Conservation (phyloP, 2,329 filamentous ascomycete genomes). For the Aureobasidium uvarum region DNA sequence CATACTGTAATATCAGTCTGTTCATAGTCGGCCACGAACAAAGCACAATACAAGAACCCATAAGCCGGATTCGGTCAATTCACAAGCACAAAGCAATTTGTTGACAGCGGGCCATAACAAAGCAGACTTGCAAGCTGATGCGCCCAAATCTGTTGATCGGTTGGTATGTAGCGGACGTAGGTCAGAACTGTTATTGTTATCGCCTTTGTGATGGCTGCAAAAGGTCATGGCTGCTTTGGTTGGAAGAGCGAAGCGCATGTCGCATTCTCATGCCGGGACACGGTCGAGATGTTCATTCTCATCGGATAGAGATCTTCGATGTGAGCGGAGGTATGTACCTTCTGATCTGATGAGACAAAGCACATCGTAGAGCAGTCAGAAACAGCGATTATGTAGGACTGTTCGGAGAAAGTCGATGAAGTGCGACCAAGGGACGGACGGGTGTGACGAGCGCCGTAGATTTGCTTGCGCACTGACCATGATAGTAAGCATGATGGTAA, state of each 20-base stretch:
- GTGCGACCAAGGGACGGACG: background rate
- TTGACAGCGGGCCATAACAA: background rate
- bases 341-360: background rate
- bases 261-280: background rate
- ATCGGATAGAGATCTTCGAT: background rate
- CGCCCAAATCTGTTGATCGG: too few species aligned
- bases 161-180: too few species aligned
- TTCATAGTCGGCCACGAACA: background rate
- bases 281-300: background rate
- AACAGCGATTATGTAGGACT: background rate
- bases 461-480: background rate
- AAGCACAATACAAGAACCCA: background rate
- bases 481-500: background rate
- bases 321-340: too few species aligned
- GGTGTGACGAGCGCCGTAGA: background rate
- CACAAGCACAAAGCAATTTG: background rate
- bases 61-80: background rate
- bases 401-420: background rate
- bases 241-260: background rate
- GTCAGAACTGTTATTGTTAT: background rate
- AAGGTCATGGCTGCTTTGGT: background rate
- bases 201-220: background rate
- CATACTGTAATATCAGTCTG: too few species aligned
- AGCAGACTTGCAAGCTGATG: too few species aligned
- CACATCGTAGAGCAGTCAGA: background rate